Evolutionary conservation across 768 basidiomycete species (phyloP).

Genomic region (Piloderma croceum): DNA sequence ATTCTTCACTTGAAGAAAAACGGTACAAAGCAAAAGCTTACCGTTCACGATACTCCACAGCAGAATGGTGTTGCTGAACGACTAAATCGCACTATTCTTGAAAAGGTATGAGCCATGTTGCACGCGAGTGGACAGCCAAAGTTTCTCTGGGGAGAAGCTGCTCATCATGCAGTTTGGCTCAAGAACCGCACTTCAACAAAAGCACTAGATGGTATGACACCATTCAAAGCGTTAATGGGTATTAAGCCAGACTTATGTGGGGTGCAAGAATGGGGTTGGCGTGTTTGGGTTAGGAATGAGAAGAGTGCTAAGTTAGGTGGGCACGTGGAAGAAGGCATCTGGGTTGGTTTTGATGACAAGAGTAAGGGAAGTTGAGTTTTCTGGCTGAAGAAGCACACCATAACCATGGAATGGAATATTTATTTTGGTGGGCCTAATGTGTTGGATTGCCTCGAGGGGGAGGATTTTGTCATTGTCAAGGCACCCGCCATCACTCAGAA

Average conservation of each 20-base stretch:
- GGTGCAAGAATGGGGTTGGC: no score
- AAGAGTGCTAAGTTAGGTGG: no score
- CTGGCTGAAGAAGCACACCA: no score
- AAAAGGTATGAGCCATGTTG: constrained; percentile 18
- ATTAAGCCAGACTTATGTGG: constrained; percentile 22
- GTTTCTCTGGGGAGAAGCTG: constrained; percentile 12
- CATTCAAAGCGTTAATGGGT: constrained; percentile 14
- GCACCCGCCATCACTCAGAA: no score
- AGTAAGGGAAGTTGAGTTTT: no score
- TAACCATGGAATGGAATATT: no score
- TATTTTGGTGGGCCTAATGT: no score
- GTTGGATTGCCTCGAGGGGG: no score
- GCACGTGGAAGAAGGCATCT: no score
- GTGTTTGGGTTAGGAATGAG: no score
- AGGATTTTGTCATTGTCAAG: no score
- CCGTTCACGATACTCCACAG: constrained; percentile 22
- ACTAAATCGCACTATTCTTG: constrained; percentile 21
- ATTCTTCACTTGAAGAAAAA: constrained; percentile 8
- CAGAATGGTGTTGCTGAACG: constrained; percentile 29
- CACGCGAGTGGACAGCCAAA: constrained; percentile 15
- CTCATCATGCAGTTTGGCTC: constrained; percentile 16
- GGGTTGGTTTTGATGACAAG: no score
- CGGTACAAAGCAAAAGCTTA: constrained; percentile 21
- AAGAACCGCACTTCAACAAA: constrained; percentile 21
- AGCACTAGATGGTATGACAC: constrained; percentile 14